phyloP scores from a whole-genome alignment of 306 rosid species.

The Castanea mollissima region DNA sequence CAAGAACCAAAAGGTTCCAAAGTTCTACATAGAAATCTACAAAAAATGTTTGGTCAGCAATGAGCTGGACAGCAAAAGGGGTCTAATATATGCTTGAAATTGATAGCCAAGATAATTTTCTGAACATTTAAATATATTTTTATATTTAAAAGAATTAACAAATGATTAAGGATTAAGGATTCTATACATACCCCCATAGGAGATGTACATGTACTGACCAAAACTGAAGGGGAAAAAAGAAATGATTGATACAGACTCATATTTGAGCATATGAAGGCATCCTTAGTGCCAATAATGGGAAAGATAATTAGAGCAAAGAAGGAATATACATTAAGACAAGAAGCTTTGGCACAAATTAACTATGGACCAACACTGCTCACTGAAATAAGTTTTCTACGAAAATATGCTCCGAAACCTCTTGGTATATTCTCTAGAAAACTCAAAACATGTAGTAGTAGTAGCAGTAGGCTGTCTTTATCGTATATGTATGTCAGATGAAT shows the following conservation, averaged over 20 bases:
- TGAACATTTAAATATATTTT: neutral
- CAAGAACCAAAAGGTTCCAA: too few species aligned
- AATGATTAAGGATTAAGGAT: slow-evolving; percentile 22
- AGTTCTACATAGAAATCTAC: too few species aligned
- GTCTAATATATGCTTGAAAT: neutral
- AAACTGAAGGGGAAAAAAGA: slow-evolving; percentile 21
- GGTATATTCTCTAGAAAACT: slow-evolving; percentile 29
- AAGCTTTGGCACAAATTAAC: slow-evolving; percentile 40
- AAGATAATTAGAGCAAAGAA: slow-evolving; percentile 35
- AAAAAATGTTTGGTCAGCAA: neutral
- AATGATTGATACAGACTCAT: slow-evolving; percentile 21
- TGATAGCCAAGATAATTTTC: neutral
- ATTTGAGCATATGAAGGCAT: neutral
- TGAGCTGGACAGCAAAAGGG: neutral
- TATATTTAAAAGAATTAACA: slow-evolving; percentile 32
- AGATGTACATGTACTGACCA: slow-evolving; percentile 9
- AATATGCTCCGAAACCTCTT: slow-evolving; percentile 43
- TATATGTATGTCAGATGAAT: slow-evolving; percentile 36
- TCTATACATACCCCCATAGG: neutral
- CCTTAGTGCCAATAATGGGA: neutral
- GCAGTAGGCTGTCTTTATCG: slow-evolving; percentile 17
- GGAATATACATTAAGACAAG: slow-evolving; percentile 47
- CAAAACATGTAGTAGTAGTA: slow-evolving; percentile 9
- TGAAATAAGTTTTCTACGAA: slow-evolving; percentile 16
- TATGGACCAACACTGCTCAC: slow-evolving; percentile 26